Percentiles rank a stretch among this genome's conserved stretches.
These are phyloP conservation scores for Spathaspora sp. DNA, from an alignment of 805 yeast species.

Conservation along the genomic window DNA sequence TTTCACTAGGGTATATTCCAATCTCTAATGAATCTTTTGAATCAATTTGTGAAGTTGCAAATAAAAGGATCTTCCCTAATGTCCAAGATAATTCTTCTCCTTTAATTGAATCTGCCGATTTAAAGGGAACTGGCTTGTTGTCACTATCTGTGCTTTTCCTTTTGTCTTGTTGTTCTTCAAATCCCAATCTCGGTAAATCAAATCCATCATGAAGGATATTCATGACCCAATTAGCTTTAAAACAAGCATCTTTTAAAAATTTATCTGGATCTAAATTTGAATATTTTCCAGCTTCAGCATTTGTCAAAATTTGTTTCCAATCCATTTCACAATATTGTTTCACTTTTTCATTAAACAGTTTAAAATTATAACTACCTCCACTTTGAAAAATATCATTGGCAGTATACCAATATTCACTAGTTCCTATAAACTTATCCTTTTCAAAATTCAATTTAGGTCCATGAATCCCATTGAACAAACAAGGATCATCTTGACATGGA, in stretches of 20 bases:
- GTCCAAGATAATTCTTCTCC: constrained; percentile 96
- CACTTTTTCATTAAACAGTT: constrained; percentile 61
- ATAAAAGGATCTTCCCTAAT: constrained; percentile 77
- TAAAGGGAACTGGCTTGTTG: constrained; percentile 58
- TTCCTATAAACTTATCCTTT: constrained; percentile 82
- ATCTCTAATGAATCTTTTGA: constrained; percentile 15
- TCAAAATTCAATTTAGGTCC: constrained; percentile 84
- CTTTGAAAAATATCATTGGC: constrained; percentile 86
- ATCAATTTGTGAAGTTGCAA: constrained; percentile 62
- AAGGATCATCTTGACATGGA: constrained; percentile 85
- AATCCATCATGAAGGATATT: constrained; percentile 91
- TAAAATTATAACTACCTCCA: constrained; percentile 85
- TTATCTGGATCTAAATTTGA: constrained; percentile 48
- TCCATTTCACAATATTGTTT: constrained; percentile 70
- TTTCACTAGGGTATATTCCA: constrained; percentile 41
- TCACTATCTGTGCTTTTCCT: constrained; percentile 4
- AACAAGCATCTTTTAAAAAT: constrained; percentile 73
- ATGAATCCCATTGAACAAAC: constrained; percentile 92
- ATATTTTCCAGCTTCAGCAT: constrained; percentile 55
- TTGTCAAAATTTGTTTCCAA: constrained; percentile 56
- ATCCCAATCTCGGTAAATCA: constrained; percentile 69
- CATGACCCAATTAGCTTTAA: constrained; percentile 92
- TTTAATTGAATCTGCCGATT: constrained; percentile 73
- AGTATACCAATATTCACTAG: constrained; percentile 96
- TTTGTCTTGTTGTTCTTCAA: constrained; percentile 26